Percentiles rank a stretch among this genome's conserved stretches.
Conservation (phyloP, 257 asterid genomes). For the Forsythia viridissima region DNA sequence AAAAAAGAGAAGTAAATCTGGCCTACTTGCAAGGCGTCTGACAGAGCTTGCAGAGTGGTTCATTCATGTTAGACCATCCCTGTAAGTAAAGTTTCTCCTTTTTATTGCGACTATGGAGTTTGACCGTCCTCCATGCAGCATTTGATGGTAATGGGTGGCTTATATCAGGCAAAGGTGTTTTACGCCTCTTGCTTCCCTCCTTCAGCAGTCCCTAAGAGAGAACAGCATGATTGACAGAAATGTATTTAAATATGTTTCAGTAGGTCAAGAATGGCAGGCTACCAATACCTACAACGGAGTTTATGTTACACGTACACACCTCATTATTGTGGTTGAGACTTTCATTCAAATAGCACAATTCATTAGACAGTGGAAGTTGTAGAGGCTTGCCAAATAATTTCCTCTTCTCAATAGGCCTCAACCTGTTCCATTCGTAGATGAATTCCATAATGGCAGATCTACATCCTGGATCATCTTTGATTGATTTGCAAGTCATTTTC, state of each 20-base stretch:
- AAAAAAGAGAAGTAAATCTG: conserved; percentile 6
- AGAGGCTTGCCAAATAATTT: conserved; percentile 79
- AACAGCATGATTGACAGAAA: conserved; percentile 13
- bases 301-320: conserved; percentile 45
- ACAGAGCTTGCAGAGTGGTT: conserved; percentile 97
- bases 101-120: conserved; percentile 48
- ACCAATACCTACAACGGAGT: conserved; percentile 9
- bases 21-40: conserved; percentile 88
- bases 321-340: conserved; percentile 68
- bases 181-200: conserved; percentile 83
- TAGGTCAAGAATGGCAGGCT: neutral
- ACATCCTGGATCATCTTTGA: conserved; percentile 51
- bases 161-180: conserved; percentile 69
- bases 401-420: conserved; percentile 76
- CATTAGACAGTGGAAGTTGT: conserved; percentile 79
- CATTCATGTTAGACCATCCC: conserved; percentile 82
- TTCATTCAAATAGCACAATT: conserved; percentile 76
- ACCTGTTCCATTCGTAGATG: conserved; percentile 69
- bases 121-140: conserved; percentile 69
- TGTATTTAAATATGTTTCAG: neutral
- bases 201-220: conserved; percentile 74
- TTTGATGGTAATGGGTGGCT: conserved; percentile 75
- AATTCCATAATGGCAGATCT: conserved; percentile 52
- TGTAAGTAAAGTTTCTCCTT: conserved; percentile 69
- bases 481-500: conserved; percentile 32